Percentiles rank a stretch among this genome's conserved stretches.
Evolutionary conservation across 305 asterid species (phyloP).

Genomic region (Fraxinus baroniana): DNA sequence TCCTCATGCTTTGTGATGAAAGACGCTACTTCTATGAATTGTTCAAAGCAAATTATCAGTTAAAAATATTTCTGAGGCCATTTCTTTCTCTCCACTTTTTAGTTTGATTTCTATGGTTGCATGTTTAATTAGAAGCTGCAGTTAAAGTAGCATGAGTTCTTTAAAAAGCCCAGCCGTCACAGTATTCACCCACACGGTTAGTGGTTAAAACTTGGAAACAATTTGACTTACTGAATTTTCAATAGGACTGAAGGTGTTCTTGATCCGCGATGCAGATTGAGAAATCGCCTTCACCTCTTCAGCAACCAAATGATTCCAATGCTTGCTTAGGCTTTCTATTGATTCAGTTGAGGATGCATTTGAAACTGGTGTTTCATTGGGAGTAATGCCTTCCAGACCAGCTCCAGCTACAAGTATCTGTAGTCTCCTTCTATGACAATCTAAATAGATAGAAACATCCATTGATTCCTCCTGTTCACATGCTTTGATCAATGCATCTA

Average conservation of each 20-base stretch:
- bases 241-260: constrained; percentile 41
- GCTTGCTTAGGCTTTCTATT: constrained; percentile 53
- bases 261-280: constrained; percentile 62
- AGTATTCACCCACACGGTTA: constrained; percentile 11
- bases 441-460: constrained; percentile 65
- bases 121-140: constrained; percentile 6
- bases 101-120: constrained; percentile 11
- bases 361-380: constrained; percentile 41
- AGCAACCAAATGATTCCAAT: constrained; percentile 59
- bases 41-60: constrained; percentile 12
- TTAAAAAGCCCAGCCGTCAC: constrained; percentile 17
- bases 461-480: constrained; percentile 64
- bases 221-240: constrained; percentile 55
- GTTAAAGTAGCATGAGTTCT: constrained; percentile 14
- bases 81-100: constrained; percentile 6
- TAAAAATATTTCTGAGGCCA: constrained; percentile 17
- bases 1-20: constrained; percentile 14
- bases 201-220: constrained; percentile 20
- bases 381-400: constrained; percentile 50
- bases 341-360: constrained; percentile 43
- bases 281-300: constrained; percentile 92
- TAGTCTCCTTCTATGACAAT: constrained; percentile 87
- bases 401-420: constrained; percentile 70
- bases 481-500: constrained; percentile 76
- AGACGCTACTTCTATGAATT: constrained; percentile 13